These are phyloP conservation scores for Adenanthera pavonina DNA, from an alignment of 306 rosid genomes.

Conservation along the genomic window DNA sequence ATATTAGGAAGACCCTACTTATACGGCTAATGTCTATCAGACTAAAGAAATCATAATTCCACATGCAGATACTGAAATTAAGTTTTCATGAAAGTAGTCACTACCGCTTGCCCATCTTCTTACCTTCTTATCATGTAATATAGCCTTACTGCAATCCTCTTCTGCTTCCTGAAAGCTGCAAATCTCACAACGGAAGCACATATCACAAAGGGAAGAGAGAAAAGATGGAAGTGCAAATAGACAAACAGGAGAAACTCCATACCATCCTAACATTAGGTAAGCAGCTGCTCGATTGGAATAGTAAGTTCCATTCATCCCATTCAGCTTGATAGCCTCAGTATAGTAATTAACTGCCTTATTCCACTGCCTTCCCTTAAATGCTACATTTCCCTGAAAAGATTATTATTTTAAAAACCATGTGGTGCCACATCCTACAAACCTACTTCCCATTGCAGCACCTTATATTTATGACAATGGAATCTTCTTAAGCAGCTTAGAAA, in stretches of 20 bases:
- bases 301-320: constrained; percentile 64
- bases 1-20: constrained; percentile 8
- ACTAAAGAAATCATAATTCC: constrained; percentile 3
- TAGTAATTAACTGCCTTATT: constrained; percentile 77
- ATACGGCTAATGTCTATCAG: neutral
- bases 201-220: constrained; percentile 30
- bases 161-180: constrained; percentile 92
- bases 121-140: constrained; percentile 85
- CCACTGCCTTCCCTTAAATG: constrained; percentile 79
- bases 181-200: constrained; percentile 18
- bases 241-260: constrained; percentile 38
- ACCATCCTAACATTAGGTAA: constrained; percentile 82
- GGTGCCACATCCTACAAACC: neutral
- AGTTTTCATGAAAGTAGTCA: constrained; percentile 8
- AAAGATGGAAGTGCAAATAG: constrained; percentile 8
- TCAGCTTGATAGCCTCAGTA: constrained; percentile 75
- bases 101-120: constrained; percentile 30
- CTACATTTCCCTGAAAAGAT: constrained; percentile 81
- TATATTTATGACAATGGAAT: neutral
- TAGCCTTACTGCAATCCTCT: constrained; percentile 83
- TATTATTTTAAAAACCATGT: neutral
- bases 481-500: neutral
- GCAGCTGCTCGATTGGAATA: constrained; percentile 94
- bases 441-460: neutral
- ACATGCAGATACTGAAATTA: neutral